Conservation (phyloP, 371 early-diverging fungal genomes). For the Lichtheimia corymbifera region DNA sequence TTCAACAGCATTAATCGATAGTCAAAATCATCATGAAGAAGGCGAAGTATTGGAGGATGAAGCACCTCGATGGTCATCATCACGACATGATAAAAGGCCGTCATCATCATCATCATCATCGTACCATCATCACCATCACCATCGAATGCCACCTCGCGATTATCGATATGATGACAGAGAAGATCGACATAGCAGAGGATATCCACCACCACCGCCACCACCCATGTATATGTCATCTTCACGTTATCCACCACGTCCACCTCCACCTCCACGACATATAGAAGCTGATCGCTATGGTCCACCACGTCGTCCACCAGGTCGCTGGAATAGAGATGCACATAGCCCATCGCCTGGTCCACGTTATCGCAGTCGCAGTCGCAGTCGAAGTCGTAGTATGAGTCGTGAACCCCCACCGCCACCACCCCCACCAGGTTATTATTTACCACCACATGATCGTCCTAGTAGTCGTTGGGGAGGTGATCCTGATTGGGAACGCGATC, state of each 20-base stretch:
- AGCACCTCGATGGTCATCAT: slow-evolving; percentile 11
- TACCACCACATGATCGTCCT: slow-evolving; percentile 8
- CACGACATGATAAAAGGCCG: slow-evolving; percentile 14
- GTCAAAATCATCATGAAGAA: slow-evolving; percentile 29
- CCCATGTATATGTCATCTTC: slow-evolving; percentile 8
- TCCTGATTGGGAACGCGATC: slow-evolving; percentile 16
- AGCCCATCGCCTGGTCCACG: slow-evolving; percentile 30
- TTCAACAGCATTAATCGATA: not conserved
- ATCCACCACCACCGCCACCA: slow-evolving; percentile 9
- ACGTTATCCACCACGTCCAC: slow-evolving; percentile 12
- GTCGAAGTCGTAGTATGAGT: slow-evolving; percentile 36
- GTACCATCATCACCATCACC: slow-evolving; percentile 27
- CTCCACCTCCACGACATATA: slow-evolving; percentile 31
- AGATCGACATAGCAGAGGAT: not conserved
- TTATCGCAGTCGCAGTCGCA: slow-evolving; percentile 32
- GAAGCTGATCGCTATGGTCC: slow-evolving; percentile 22
- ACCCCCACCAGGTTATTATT: slow-evolving; percentile 9
- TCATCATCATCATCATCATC: slow-evolving; percentile 1
- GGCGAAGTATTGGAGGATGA: slow-evolving; percentile 33
- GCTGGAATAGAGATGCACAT: slow-evolving; percentile 4
- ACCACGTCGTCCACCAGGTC: slow-evolving; percentile 20
- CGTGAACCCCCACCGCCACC: slow-evolving; percentile 2
- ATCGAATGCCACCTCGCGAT: slow-evolving; percentile 23
- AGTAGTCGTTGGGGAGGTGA: slow-evolving; percentile 11
- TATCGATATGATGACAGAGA: not conserved